phyloP scores from a whole-genome alignment of 2,329 filamentous ascomycete genomes.

The Coniella vitis region DNA sequence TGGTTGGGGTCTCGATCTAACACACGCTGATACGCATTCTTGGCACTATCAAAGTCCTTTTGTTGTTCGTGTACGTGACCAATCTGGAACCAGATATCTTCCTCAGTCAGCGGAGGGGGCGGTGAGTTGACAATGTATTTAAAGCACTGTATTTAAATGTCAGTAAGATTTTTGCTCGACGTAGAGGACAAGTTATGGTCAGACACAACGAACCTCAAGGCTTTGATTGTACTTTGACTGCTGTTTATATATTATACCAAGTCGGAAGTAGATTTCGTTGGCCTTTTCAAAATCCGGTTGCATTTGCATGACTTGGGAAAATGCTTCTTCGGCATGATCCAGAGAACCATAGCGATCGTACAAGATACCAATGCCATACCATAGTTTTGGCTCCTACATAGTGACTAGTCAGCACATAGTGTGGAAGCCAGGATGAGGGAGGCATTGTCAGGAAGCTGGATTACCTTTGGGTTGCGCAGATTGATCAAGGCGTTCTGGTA shows the following conservation, averaged over 20 bases:
- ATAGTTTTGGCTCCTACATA: conserved; percentile 81
- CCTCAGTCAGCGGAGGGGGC: conserved; percentile 85
- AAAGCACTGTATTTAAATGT: conserved; percentile 64
- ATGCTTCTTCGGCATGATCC: conserved; percentile 95
- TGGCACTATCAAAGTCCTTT: conserved; percentile 94
- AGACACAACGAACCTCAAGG: conserved; percentile 62
- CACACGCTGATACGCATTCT: conserved; percentile 85
- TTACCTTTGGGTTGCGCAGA: conserved; percentile 84
- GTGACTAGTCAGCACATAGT: conserved; percentile 2
- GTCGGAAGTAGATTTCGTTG: conserved; percentile 96
- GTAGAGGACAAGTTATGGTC: not conserved
- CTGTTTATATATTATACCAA: conserved; percentile 99
- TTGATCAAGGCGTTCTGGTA: conserved; percentile 96
- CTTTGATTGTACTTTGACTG: conserved; percentile 90
- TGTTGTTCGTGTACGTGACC: conserved; percentile 98
- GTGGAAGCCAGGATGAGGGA: no score
- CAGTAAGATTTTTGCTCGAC: conserved; percentile 19
- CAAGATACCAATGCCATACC: conserved; percentile 97
- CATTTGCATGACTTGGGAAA: conserved; percentile 98
- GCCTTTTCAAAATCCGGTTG: conserved; percentile 96
- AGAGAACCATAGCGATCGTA: conserved; percentile 95
- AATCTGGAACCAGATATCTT: conserved; percentile 99
- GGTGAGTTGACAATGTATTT: conserved; percentile 95
- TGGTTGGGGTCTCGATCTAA: conserved; percentile 92
- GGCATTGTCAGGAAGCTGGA: conserved; percentile 8